phyloP scores from a whole-genome alignment of 2,329 filamentous ascomycete species.

The Cryphonectria naterciae region DNA sequence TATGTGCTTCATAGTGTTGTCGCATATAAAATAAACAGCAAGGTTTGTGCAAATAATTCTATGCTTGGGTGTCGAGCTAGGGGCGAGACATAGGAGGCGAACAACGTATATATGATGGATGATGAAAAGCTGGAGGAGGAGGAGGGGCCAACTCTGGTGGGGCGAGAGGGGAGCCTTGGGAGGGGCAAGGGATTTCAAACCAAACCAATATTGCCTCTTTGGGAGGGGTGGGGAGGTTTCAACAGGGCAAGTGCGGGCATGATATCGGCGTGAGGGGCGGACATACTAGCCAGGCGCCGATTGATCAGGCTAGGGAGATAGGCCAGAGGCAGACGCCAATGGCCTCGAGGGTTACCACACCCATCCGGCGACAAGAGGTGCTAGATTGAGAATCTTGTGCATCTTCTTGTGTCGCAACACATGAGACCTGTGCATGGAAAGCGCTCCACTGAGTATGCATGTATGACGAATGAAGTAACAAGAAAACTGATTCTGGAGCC shows the following conservation, averaged over 20 bases:
- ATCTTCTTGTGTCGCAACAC: not conserved
- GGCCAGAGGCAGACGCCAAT: not conserved
- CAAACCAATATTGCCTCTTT: not conserved
- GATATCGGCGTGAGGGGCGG: not conserved
- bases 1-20: conserved; percentile 38
- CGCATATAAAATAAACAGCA: not conserved
- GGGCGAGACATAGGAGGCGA: not conserved
- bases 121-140: not conserved
- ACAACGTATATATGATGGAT: conserved; percentile 1
- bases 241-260: not conserved
- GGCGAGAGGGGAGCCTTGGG: not conserved
- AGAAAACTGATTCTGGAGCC: not conserved
- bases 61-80: not conserved
- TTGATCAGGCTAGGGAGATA: not conserved
- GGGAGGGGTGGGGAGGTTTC: not conserved
- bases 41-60: not conserved
- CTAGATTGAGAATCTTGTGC: not conserved
- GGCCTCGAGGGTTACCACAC: not conserved
- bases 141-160: not conserved
- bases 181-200: not conserved
- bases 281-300: not conserved
- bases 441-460: not conserved
- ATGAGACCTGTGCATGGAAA: not conserved
- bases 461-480: not conserved
- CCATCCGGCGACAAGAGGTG: not conserved